These are phyloP conservation scores for Hypoxylon sp. DNA, from an alignment of 2,329 filamentous ascomycete species.

Conservation along the genomic window DNA sequence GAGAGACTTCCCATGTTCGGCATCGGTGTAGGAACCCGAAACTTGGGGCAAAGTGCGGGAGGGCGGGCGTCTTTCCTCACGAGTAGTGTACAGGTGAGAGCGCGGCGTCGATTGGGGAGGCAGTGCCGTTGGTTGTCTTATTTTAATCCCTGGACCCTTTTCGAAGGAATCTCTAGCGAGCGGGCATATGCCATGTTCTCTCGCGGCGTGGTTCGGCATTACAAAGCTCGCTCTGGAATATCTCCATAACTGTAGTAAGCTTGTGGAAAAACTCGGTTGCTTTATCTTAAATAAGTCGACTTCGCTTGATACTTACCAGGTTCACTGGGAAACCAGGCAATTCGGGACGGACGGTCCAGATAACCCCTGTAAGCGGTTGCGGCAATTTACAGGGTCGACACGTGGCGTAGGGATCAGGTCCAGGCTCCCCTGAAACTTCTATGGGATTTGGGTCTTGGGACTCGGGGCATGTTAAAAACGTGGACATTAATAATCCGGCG, in stretches of 20 bases:
- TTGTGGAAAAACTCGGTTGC: not conserved
- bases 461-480: slow-evolving; percentile 10
- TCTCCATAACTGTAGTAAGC: not conserved
- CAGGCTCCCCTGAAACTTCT: slow-evolving; percentile 4
- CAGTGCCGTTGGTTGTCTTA: not conserved
- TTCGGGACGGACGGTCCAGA: slow-evolving; percentile 6
- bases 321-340: not conserved
- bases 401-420: slow-evolving; percentile 33
- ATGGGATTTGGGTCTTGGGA: slow-evolving; percentile 12
- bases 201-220: slow-evolving; percentile 3
- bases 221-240: not conserved
- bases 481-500: not conserved
- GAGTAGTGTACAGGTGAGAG: not conserved
- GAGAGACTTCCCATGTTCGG: slow-evolving; percentile 9
- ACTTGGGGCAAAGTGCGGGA: slow-evolving; percentile 2
- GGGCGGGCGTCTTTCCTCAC: not conserved
- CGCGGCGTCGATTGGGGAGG: slow-evolving; percentile 10
- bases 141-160: slow-evolving; percentile 6
- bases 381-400: slow-evolving; percentile 21
- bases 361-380: slow-evolving; percentile 17
- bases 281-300: not conserved
- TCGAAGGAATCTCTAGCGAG: slow-evolving; percentile 1
- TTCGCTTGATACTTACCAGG: not conserved
- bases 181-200: slow-evolving; percentile 7
- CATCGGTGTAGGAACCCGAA: slow-evolving; percentile 17